Base-by-base conservation (phyloP, 305 asterid species). In the Fraxinus dipetala region DNA sequence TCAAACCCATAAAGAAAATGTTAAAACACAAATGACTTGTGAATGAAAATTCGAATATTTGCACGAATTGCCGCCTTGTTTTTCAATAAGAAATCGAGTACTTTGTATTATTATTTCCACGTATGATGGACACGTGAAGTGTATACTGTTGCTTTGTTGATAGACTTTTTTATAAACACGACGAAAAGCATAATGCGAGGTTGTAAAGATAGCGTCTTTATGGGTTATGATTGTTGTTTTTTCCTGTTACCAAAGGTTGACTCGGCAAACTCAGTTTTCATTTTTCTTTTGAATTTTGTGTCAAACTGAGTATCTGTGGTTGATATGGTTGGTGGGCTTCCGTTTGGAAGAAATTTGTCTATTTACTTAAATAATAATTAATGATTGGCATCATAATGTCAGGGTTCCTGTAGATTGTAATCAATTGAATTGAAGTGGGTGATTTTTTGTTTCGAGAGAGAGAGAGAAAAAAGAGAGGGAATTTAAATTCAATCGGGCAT, bases 251-350 rank as follows among this genome's bases (percentile, higher is more conserved):
- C 83, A 75, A 67, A 79, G 81, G 81, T 87, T 88, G 91, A 91
- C 87, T 85, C 83, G 63, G 75, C 45, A 76, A 77, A 80, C 87
- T 75, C 84, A 72, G 77, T 5, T 32, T 22, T 10, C 40, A 1
- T 56, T 80, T 34, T 59, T 20, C 26, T 16, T 45, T 80, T 69
- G 40, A 20, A 6, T 76, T 74, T 65, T 54, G 73, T 6, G 34
- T 20, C 45, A 79, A 90, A 84, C 81, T 85, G 79, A 85, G 84
- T 80, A 80, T 84, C 72, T 85, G 89, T 87, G 92, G 93, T 85
- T 89, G 93, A 83, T 80, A 83, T 79, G 87, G 89, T 91, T 87
- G 96, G 96, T 92, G 94, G 88, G 85, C 86, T 87, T 86, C 87
- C 86, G 79, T 81, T 87, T 81, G 67, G 81, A 78, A 89, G 90